Base-by-base conservation (phyloP, 2,329 filamentous ascomycete genomes). In the Blastomyces parvus region DNA sequence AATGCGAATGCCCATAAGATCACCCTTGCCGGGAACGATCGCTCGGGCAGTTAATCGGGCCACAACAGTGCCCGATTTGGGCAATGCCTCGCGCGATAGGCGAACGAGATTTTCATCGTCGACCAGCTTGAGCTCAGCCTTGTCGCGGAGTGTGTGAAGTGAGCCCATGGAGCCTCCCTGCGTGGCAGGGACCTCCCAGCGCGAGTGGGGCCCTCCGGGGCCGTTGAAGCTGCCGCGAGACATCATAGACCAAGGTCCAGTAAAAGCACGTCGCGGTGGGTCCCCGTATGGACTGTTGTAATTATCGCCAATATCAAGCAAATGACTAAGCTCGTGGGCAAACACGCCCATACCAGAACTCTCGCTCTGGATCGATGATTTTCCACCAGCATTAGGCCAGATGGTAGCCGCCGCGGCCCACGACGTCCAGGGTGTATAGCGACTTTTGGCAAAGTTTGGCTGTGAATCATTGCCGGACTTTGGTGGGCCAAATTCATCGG, bases 171-270 rank as follows among this genome's bases (percentile, higher is more conserved):
- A 63, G 46, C 56, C 61, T 25, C 66, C 66, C 58, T 66, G 56
- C 1, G 44, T 27, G 46, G 66, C 61, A 7, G 66, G 66, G 25
- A 67, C 62, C 42, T 62, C 55, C 66, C 64, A 67, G 60, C 64
- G 66, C 8, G 64, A 62, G 48, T 67, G 66, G 33, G 66, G 66
- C 17, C 66, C 66, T 40, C 66, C 66, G 7, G 66, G 66, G 9
- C 66, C 66, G 30, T 67, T 67, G 57, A 67, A 67, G 38, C 63
- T 64, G 14, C 66, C 66, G 14, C 66, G 66, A 57, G 64, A 67
- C 63, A 67, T 58, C 66, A 67, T 67, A 22, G 66, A 67, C 66
- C 66, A 67, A 30, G 64, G 66, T 4, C 66, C 66, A 30, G 66
- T 66, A 53, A 27, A 65, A 7, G 66, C 36, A n/a, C 66, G 64